These are phyloP conservation scores for Naganishia vishniacii DNA, from an alignment of 768 basidiomycete species.

Conservation along the genomic window DNA sequence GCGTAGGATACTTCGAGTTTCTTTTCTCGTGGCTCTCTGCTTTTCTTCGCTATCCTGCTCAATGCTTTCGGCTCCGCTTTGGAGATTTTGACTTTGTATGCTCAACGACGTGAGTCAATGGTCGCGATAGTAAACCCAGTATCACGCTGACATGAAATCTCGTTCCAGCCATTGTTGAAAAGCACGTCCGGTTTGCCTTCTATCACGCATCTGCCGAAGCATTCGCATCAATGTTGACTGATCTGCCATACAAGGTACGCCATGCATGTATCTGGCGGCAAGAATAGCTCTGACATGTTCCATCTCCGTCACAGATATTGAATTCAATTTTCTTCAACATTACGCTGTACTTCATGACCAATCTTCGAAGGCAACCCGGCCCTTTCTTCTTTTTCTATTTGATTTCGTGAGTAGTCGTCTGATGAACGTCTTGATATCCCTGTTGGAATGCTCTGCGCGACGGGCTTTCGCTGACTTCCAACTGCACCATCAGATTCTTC, in stretches of 20 bases:
- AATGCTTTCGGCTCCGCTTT: constrained; percentile 53
- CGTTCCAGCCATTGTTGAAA: constrained; percentile 48
- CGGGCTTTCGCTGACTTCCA: background rate
- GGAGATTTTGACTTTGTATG: constrained; percentile 50
- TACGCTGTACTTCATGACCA: constrained; percentile 52
- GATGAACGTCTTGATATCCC: no score
- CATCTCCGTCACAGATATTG: constrained; percentile 1
- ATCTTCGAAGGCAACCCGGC: constrained; percentile 53
- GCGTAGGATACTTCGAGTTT: constrained; percentile 37
- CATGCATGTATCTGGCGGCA: background rate
- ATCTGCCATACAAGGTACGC: constrained; percentile 44
- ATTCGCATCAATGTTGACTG: constrained; percentile 45
- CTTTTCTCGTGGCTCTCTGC: constrained; percentile 35
- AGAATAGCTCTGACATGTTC: background rate
- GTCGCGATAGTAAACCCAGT: constrained; percentile 40
- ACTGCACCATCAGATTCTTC: constrained; percentile 53
- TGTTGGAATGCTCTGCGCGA: no score
- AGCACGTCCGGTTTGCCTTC: constrained; percentile 53
- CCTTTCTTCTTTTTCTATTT: constrained; percentile 52
- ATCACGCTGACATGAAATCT: constrained; percentile 21
- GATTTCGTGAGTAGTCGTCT: background rate
- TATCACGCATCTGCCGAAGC: constrained; percentile 55
- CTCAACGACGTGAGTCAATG: constrained; percentile 18
- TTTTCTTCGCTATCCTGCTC: constrained; percentile 57
- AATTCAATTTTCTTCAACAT: constrained; percentile 47